Percentiles rank a stretch among this genome's conserved stretches.
phyloP scores from a whole-genome alignment of 148 eudicot genomes.

The Diospyros kaki region DNA sequence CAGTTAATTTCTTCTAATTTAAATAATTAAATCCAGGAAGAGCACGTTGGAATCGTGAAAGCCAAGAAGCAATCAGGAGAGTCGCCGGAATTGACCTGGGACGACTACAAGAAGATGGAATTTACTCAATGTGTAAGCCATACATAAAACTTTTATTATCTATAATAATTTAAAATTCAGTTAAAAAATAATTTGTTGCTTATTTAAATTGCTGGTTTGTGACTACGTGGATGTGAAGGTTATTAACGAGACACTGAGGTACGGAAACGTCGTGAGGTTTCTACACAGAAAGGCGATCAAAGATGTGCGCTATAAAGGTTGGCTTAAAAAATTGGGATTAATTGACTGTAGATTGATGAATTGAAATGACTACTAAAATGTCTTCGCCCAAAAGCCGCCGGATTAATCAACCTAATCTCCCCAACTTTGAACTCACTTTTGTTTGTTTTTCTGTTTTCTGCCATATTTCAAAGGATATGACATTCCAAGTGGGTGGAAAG shows the following conservation, averaged over 20 bases:
- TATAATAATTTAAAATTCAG: too few relatives aligned
- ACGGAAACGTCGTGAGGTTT: conserved; percentile 94
- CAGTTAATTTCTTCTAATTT: background rate
- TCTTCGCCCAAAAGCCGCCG: background rate
- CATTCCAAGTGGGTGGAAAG: conserved; percentile 99
- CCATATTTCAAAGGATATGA: conserved; percentile 59
- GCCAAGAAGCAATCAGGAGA: conserved; percentile 53
- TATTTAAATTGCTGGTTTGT: background rate
- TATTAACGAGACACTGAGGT: conserved; percentile 78
- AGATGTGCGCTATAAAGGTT: conserved; percentile 86
- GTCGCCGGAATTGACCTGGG: conserved; percentile 65
- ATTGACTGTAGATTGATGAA: background rate
- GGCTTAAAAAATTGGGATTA: background rate
- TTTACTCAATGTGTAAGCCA: conserved; percentile 92
- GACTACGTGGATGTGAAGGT: conserved; percentile 37
- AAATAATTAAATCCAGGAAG: conserved; percentile 45
- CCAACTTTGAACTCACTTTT: background rate
- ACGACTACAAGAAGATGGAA: conserved; percentile 94
- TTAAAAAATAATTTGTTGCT: too few relatives aligned
- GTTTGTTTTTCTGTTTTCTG: background rate
- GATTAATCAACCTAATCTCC: conserved; percentile 1
- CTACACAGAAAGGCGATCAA: conserved; percentile 86
- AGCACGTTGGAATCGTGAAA: conserved; percentile 58
- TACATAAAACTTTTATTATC: background rate
- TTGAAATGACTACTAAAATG: background rate